Evolutionary conservation across 1,284 basidiomycete species (phyloP).

Genomic region (Salmacisia buchloeana): DNA sequence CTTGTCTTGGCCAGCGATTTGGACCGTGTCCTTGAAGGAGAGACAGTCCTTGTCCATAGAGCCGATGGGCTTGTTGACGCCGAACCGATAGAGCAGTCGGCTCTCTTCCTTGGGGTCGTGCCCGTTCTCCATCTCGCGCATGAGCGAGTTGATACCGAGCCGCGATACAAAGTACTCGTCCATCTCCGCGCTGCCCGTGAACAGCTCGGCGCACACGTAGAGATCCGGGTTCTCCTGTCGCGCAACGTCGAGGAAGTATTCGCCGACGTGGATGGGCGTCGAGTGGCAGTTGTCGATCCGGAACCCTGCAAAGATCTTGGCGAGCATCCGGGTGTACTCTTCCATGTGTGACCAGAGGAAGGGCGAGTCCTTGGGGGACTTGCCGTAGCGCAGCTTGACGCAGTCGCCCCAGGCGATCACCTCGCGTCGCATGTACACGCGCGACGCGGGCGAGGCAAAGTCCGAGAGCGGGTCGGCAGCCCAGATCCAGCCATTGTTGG

Average conservation of each 20-base stretch:
- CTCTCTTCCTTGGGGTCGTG: slow-evolving; percentile 45
- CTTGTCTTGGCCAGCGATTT: slow-evolving; percentile 21
- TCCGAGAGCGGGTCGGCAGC: slow-evolving; percentile 86
- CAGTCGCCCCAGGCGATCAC: slow-evolving; percentile 98
- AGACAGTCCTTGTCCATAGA: slow-evolving; percentile 41
- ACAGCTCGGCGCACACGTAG: slow-evolving; percentile 92
- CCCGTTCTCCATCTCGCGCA: slow-evolving; percentile 45
- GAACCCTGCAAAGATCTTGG: slow-evolving; percentile 83
- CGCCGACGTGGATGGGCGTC: slow-evolving; percentile 89
- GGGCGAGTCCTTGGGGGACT: slow-evolving; percentile 63
- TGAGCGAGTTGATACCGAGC: slow-evolving; percentile 42
- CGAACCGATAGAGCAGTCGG: slow-evolving; percentile 39
- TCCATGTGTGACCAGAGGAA: slow-evolving; percentile 94
- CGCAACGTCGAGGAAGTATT: slow-evolving; percentile 81
- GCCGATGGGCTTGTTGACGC: slow-evolving; percentile 44
- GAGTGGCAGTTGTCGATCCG: slow-evolving; percentile 98
- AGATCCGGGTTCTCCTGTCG: slow-evolving; percentile 81
- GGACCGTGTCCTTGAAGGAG: slow-evolving; percentile 7
- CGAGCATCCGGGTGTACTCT: slow-evolving; percentile 63
- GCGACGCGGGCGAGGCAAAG: slow-evolving; percentile 91
- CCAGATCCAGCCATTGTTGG: slow-evolving; percentile 99
- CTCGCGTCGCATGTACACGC: slow-evolving; percentile 88
- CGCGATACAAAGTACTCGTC: slow-evolving; percentile 42
- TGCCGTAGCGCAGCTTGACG: slow-evolving; percentile 86
- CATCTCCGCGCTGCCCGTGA: slow-evolving; percentile 91